A percentile compares a stretch with the other conserved stretches of the same genome.
phyloP scores from a whole-genome alignment of 192 early-diverging fungal genomes.

The Allomyces javanicus region DNA sequence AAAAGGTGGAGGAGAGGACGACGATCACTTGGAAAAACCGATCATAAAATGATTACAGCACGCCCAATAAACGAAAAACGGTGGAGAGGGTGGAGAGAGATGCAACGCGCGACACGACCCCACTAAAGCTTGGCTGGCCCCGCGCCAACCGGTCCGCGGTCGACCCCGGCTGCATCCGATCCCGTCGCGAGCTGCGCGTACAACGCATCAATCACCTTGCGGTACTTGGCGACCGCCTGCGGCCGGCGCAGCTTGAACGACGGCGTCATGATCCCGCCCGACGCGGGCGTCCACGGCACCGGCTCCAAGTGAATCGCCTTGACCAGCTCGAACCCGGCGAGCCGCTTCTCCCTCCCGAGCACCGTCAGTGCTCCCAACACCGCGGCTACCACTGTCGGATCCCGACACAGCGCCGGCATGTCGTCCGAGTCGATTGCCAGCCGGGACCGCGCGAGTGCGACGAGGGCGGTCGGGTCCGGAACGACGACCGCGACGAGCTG shows the following conservation, averaged over 20 bases:
- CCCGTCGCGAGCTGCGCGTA: conserved; percentile 19
- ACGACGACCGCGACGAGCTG: conserved; percentile 20
- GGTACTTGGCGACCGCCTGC: conserved; percentile 47
- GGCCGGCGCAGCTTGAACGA: conserved; percentile 84
- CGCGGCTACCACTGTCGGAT: background rate
- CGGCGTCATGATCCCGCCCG: conserved; percentile 29
- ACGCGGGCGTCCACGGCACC: background rate
- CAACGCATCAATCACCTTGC: conserved; percentile 44
- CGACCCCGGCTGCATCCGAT: background rate
- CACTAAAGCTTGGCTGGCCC: no score
- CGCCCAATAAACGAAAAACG: no score
- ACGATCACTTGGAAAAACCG: no score
- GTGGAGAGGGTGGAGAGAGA: no score
- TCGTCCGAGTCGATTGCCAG: background rate
- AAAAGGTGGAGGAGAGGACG: no score
- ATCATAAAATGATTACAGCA: no score
- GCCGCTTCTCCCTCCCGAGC: background rate
- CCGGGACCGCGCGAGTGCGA: background rate
- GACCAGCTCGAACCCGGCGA: conserved; percentile 23
- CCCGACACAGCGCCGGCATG: background rate
- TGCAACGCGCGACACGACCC: no score
- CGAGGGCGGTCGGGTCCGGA: conserved; percentile 2
- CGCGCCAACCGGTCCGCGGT: background rate
- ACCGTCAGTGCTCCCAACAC: background rate
- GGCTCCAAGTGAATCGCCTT: conserved; percentile 12